Evolutionary conservation across 2,329 filamentous ascomycete genomes (phyloP).

Genomic region (Chrysoporthe austroafricana): DNA sequence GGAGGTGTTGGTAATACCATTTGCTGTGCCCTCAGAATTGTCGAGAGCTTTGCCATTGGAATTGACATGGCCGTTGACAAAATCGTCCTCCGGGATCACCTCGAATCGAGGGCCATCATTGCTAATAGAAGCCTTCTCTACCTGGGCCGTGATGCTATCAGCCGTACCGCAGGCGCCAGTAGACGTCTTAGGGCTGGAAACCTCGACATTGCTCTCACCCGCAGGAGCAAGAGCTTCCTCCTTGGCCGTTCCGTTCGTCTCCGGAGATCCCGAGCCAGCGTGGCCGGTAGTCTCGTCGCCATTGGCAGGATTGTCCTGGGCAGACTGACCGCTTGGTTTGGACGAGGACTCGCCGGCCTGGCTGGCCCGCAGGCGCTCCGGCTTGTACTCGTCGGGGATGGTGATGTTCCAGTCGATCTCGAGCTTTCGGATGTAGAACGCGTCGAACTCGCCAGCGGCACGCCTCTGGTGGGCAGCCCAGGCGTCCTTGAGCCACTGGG

Average conservation of each 20-base stretch:
- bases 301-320: neutral
- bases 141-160: slow-evolving; percentile 1
- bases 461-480: slow-evolving; percentile 56
- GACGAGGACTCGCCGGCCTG: neutral
- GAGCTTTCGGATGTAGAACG: slow-evolving; percentile 49
- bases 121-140: neutral
- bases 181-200: neutral
- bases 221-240: neutral
- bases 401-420: slow-evolving; percentile 50
- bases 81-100: neutral
- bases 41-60: neutral
- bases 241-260: neutral
- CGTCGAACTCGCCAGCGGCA: slow-evolving; percentile 54
- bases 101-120: neutral
- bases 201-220: neutral
- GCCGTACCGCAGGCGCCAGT: neutral
- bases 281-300: neutral
- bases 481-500: slow-evolving; percentile 56
- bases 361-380: slow-evolving; percentile 16
- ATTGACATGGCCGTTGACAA: neutral
- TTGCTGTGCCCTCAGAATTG: neutral
- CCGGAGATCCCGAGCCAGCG: neutral
- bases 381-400: slow-evolving; percentile 24
- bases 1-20: neutral
- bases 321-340: neutral